Evolutionary conservation across 2,329 filamentous ascomycete genomes (phyloP), one percentile per base, ranked within the genome.

Genomic region (Pseudogymnoascus sp.): DNA sequence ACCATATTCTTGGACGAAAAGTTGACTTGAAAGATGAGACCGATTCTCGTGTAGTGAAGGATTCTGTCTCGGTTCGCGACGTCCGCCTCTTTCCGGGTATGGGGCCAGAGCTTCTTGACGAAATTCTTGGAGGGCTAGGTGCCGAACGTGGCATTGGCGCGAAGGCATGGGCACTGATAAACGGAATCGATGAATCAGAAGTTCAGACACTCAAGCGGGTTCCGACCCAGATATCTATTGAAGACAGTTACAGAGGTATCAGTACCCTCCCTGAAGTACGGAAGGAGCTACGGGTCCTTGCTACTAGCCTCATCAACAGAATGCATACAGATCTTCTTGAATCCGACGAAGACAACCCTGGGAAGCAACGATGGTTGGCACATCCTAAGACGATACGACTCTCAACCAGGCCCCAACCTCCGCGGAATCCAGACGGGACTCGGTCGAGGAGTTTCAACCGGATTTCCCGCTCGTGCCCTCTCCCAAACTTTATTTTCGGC

Each of bases 221-320:
- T 1, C 93, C 93, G 0, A 86, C 85, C 1, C 93, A 97, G 74
- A 96, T 97, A 72, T 95, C 91, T 74, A 95, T 97, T 66, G 93
- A 97, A 72, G 93, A 97, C 75, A 95, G 91, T 14, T 97, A 96
- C 73, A 82, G 84, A 23, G 85, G 86, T 0, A 78, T 96, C 1
- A 84, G 88, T 68, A 86, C 81, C 0, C 72, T 88, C 61, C 74
- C 84, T 0, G 82, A 87, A 64, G 85, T 96, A 31, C 76, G 79
- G 43, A 84, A 83, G 66, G 88, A 96, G 75, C 78, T 97, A 42
- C 75, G 78, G n/a, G 81, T 84, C 65, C 77, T 97, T 1, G 81
- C 88, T 0, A 79, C 78, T 11, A 91, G 89, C 67, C 78, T 97
- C 8, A 74, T 97, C 11, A 84, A 84, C 34, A 84, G 93, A 34